Evolutionary conservation across 179 eudicot genomes (phyloP), one percentile per base, ranked within the genome.

Genomic region (Corrigiola litoralis): DNA sequence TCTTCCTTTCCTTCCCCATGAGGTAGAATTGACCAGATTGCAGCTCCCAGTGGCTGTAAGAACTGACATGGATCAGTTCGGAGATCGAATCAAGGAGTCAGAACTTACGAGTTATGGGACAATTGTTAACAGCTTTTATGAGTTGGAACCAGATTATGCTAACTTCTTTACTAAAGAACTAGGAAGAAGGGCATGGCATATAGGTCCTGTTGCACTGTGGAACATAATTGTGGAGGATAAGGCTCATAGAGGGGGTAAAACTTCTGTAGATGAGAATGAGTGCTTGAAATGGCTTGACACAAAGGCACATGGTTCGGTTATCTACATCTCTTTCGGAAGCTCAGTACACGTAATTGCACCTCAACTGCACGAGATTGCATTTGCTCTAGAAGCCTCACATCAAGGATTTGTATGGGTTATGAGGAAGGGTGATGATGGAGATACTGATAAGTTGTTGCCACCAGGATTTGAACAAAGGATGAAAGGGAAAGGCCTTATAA

Each of bases 321-420:
- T 65, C 28, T 65, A 65, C 4, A 13, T 65, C 1, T 65, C 60
- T 40, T 37, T 38, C 18, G 61, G 61, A 37, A 65, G 69, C 69
- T 2, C 28, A 6, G 34, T 61, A 16, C 23, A 52, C 4, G 25
- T 50, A 18, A 21, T n/a, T 4, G 13, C 0, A 1, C n/a, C 61
- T 11, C 69, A 65, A 38, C 25, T 65, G 6, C 69, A 40, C 42
- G 69, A 65, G 61, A 53, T 65, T 17, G 69, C 69, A 29, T 38
- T n/a, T 34, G 69, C 28, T 32, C 2, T 67, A n/a, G 72, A 67
- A 24, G 56, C 58, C 5, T 47, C 58, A 11, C 57, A 48, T 20
- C 47, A 27, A 34, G 37, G 58, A 1, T 67, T 67, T 33, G 47
- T 67, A 6, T 67, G 72, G 72, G 72, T 58, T 16, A 48, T 67